Evolutionary conservation across 1,284 basidiomycete genomes (phyloP).

Genomic region (Wolfiporia cocos): DNA sequence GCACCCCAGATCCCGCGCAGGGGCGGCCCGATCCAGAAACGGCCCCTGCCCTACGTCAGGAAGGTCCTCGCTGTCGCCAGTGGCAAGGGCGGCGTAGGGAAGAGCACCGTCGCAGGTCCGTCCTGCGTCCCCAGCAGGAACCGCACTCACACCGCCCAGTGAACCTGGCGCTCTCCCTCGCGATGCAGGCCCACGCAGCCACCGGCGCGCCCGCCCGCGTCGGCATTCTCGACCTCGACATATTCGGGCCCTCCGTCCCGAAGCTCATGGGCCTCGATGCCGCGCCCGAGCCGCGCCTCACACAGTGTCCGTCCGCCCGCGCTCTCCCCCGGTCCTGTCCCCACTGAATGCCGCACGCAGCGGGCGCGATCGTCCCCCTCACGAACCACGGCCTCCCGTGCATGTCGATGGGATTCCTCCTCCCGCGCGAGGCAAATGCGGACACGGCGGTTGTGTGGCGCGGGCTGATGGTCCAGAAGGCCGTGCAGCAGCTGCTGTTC

Average conservation of each 20-base stretch:
- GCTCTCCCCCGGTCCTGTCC: neutral
- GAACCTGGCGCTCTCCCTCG: slow-evolving; percentile 79
- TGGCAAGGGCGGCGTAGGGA: slow-evolving; percentile 97
- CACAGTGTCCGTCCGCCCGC: slow-evolving; percentile 41
- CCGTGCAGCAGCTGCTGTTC: slow-evolving; percentile 93
- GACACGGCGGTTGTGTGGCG: slow-evolving; percentile 92
- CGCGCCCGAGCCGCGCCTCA: slow-evolving; percentile 77
- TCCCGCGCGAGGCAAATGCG: slow-evolving; percentile 47
- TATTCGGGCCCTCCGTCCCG: slow-evolving; percentile 95
- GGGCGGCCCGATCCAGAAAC: slow-evolving; percentile 46
- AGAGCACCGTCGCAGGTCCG: slow-evolving; percentile 88
- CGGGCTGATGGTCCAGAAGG: slow-evolving; percentile 98
- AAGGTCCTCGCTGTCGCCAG: slow-evolving; percentile 85
- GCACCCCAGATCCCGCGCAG: slow-evolving; percentile 60
- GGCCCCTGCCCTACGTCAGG: slow-evolving; percentile 59
- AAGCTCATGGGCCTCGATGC: slow-evolving; percentile 90
- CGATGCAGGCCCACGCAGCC: slow-evolving; percentile 33
- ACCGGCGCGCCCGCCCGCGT: slow-evolving; percentile 45
- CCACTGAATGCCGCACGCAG: slow-evolving; percentile 33
- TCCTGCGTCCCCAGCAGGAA: slow-evolving; percentile 6
- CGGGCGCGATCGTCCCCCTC: slow-evolving; percentile 77
- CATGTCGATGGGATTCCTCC: slow-evolving; percentile 95
- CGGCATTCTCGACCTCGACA: slow-evolving; percentile 90
- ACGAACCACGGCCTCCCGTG: slow-evolving; percentile 88
- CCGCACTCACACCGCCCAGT: slow-evolving; percentile 37